A percentile compares a stretch with the other conserved stretches of the same genome.
Conservation (phyloP, 2,329 filamentous ascomycete species). For the Bimuria novae-zelandiae region DNA sequence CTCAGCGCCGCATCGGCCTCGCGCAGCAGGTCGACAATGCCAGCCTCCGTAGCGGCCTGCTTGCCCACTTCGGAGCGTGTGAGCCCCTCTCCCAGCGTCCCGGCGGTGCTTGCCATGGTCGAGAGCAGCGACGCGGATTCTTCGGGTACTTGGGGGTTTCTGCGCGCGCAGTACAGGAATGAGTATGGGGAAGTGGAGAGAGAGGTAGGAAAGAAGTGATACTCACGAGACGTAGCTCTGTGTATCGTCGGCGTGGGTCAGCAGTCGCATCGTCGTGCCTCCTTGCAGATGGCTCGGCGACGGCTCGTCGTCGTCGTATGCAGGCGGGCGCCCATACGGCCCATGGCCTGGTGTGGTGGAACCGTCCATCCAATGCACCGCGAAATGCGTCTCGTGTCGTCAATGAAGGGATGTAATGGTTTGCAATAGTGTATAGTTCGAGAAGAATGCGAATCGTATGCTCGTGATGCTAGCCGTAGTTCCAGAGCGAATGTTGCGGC, state of each 20-base stretch:
- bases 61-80: conserved; percentile 33
- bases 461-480: background rate
- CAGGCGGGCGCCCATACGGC: conserved; percentile 49
- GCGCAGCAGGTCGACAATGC: conserved; percentile 51
- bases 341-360: conserved; percentile 40
- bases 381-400: background rate
- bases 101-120: conserved; percentile 37
- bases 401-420: conserved; percentile 1
- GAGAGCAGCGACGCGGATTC: conserved; percentile 43
- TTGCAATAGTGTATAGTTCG: background rate
- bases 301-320: conserved; percentile 51
- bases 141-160: conserved; percentile 34
- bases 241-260: conserved; percentile 52
- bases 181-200: conserved; percentile 22
- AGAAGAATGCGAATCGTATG: conserved; percentile 4
- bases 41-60: conserved; percentile 42
- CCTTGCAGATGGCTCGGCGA: conserved; percentile 42
- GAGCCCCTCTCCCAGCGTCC: conserved; percentile 35
- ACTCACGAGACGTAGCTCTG: conserved; percentile 51
- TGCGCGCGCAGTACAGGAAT: conserved; percentile 25
- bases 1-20: conserved; percentile 45
- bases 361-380: conserved; percentile 33
- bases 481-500: conserved; percentile 4
- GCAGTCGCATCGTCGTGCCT: conserved; percentile 55
- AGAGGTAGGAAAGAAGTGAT: conserved; percentile 27